Conservation (phyloP, 2,329 filamentous ascomycete genomes). For the Fusarium newnesense region DNA sequence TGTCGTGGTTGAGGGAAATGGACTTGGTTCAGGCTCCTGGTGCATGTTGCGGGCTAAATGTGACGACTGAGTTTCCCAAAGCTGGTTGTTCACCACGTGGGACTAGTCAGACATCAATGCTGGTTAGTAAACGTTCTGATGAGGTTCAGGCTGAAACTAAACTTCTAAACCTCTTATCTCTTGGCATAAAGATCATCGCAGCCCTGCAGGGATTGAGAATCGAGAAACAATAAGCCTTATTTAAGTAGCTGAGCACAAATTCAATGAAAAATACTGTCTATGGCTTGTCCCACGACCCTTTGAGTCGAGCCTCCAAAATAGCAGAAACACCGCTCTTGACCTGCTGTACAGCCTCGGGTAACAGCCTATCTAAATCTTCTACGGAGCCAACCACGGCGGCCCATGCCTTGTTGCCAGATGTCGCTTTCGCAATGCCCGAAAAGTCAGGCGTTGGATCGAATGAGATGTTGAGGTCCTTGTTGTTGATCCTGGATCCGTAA, state of each 20-base stretch:
- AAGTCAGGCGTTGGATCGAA: conserved; percentile 68
- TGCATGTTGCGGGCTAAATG: not conserved
- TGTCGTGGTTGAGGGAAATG: not conserved
- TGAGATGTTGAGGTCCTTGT: conserved; percentile 69
- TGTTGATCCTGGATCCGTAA: conserved; percentile 60
- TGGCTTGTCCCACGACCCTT: not conserved
- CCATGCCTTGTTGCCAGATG: conserved; percentile 55
- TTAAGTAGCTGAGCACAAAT: too few species aligned
- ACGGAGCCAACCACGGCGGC: not conserved
- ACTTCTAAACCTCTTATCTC: not conserved
- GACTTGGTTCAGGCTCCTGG: not conserved
- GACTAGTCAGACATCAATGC: not conserved
- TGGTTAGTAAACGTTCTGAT: fast-evolving
- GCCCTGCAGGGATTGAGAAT: fast-evolving
- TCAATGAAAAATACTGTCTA: not conserved
- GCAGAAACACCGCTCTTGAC: conserved; percentile 6
- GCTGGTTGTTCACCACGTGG: fast-evolving
- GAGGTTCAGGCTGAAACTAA: not conserved
- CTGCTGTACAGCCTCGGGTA: not conserved
- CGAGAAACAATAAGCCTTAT: fast-evolving
- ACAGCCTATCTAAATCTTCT: not conserved
- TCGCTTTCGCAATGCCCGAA: conserved; percentile 67
- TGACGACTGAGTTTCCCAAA: too few species aligned
- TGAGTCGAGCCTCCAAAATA: not conserved
- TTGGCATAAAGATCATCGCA: not conserved